phyloP scores from a whole-genome alignment of 2,329 filamentous ascomycete species.

The Aspergillus viridinutans region DNA sequence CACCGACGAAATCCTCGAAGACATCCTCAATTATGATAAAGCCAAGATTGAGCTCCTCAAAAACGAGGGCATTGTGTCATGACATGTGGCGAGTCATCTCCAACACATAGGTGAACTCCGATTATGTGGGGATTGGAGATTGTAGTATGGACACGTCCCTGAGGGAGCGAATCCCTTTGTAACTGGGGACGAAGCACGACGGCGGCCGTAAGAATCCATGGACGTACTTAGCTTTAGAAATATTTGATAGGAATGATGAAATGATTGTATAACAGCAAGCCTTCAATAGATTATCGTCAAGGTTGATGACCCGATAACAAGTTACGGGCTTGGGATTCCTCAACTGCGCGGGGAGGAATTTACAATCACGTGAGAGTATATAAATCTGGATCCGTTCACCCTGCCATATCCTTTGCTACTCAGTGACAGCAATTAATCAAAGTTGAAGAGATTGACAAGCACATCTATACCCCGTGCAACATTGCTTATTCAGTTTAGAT shows the following conservation, averaged over 20 bases:
- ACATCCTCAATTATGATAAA: slow-evolving; percentile 58
- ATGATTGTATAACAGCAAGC: neutral
- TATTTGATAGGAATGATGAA: neutral
- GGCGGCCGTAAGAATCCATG: neutral
- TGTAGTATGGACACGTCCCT: neutral
- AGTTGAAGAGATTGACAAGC: neutral
- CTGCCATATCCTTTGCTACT: neutral
- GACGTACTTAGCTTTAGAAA: neutral
- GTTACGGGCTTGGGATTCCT: neutral
- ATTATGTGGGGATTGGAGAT: neutral
- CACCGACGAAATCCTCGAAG: slow-evolving; percentile 69
- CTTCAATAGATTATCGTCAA: neutral
- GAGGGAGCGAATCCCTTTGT: neutral
- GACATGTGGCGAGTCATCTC: slow-evolving; percentile 5
- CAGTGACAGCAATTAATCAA: neutral
- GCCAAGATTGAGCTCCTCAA: slow-evolving; percentile 60
- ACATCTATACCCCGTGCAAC: neutral
- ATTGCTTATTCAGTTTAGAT: neutral
- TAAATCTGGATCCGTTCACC: slow-evolving; percentile 22
- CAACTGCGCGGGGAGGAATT: slow-evolving; percentile 6
- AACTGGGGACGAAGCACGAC: neutral
- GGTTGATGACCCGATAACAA: neutral
- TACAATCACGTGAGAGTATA: slow-evolving; percentile 27
- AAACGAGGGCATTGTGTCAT: slow-evolving; percentile 62
- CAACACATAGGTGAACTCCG: neutral